These are phyloP conservation scores for Fennellomyces sp. DNA, from an alignment of 371 early-diverging fungal genomes.

Conservation along the genomic window DNA sequence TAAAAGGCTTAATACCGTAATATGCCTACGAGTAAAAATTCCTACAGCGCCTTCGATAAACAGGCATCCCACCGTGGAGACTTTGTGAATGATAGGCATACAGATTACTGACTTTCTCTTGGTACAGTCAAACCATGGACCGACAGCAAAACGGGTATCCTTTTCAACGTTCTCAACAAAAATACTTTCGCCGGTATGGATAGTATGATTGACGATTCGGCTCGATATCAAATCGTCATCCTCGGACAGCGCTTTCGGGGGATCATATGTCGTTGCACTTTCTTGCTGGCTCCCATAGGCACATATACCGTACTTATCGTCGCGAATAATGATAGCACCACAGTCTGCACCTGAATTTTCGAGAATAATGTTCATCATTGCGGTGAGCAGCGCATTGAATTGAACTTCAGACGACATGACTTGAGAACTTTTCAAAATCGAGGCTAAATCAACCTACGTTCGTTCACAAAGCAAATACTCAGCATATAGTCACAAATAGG, in stretches of 20 bases:
- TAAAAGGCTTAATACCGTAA: slow-evolving; percentile 54
- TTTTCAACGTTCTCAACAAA: slow-evolving; percentile 39
- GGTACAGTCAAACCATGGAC: slow-evolving; percentile 16
- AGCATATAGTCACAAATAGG: background rate
- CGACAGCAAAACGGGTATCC: slow-evolving; percentile 44
- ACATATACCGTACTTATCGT: slow-evolving; percentile 41
- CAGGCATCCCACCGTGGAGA: slow-evolving; percentile 48
- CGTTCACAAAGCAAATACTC: background rate
- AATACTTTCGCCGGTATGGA: slow-evolving; percentile 43
- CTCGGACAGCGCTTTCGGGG: slow-evolving; percentile 20
- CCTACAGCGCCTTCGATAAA: slow-evolving; percentile 59
- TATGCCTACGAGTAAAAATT: slow-evolving; percentile 56
- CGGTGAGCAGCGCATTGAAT: slow-evolving; percentile 38
- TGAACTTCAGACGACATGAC: slow-evolving; percentile 52
- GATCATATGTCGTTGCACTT: slow-evolving; percentile 41
- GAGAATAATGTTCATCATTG: slow-evolving; percentile 46
- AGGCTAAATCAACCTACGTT: slow-evolving; percentile 39
- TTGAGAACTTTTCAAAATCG: slow-evolving; percentile 50
- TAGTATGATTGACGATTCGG: slow-evolving; percentile 40
- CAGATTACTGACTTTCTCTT: slow-evolving; percentile 58
- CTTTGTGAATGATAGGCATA: slow-evolving; percentile 57
- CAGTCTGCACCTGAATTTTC: slow-evolving; percentile 49
- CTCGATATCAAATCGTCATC: slow-evolving; percentile 29
- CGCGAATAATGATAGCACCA: slow-evolving; percentile 47
- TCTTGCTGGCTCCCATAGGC: slow-evolving; percentile 45